Evolutionary conservation across 2,329 filamentous ascomycete genomes (phyloP).

Genomic region (Aspergillus calidoustus): DNA sequence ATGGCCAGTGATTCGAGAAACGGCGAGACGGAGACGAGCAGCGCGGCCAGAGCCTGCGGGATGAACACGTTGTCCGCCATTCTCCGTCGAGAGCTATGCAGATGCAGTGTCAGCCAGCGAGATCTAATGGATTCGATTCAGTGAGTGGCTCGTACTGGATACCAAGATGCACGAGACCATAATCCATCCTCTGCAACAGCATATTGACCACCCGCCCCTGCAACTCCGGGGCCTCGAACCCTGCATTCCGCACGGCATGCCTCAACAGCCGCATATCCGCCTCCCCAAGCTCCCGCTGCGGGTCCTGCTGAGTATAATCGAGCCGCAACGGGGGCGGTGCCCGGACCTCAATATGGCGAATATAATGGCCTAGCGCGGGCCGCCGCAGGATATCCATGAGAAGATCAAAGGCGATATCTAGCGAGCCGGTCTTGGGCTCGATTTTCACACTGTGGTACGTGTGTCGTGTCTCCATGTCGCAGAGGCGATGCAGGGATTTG

Average conservation of each 20-base stretch:
- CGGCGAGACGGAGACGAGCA: neutral
- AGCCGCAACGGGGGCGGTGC: neutral
- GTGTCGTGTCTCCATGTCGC: slow-evolving; percentile 23
- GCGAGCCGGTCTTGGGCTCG: neutral
- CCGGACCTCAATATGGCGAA: neutral
- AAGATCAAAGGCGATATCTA: slow-evolving; percentile 21
- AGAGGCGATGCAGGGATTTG: slow-evolving; percentile 17
- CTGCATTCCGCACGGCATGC: neutral
- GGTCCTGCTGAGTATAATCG: neutral
- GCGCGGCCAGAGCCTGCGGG: neutral
- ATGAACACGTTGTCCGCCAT: neutral
- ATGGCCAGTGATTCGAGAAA: neutral
- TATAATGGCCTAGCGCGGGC: neutral
- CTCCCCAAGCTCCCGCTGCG: neutral
- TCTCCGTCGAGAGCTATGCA: neutral
- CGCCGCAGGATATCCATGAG: neutral
- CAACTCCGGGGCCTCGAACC: neutral
- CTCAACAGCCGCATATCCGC: neutral
- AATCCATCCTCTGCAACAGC: neutral
- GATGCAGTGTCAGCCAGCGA: too few relatives aligned
- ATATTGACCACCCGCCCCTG: neutral
- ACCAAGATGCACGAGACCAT: neutral
- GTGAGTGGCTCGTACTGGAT: neutral
- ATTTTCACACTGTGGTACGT: slow-evolving; percentile 19
- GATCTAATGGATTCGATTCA: too few relatives aligned